Conservation (phyloP, 352 stramenopile genomes). For the Plasmopara viticola region DNA sequence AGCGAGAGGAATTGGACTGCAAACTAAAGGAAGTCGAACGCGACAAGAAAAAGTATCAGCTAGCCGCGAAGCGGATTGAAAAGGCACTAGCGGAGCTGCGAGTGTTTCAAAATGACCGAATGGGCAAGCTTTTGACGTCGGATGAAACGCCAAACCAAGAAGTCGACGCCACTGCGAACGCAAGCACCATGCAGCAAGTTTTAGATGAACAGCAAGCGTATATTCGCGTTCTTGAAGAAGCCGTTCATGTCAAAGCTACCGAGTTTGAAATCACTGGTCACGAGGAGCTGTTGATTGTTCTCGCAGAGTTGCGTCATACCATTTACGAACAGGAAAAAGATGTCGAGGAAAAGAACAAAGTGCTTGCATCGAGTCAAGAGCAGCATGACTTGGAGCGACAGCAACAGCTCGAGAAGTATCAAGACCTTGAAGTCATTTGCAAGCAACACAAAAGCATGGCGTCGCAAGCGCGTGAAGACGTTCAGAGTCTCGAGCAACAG, state of each 20-base stretch:
- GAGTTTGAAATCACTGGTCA: constrained; percentile 66
- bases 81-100: constrained; percentile 32
- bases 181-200: constrained; percentile 3
- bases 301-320: constrained; percentile 70
- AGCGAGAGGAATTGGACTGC: constrained; percentile 17
- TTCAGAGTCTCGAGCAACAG: constrained; percentile 26
- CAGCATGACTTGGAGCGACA: constrained; percentile 27
- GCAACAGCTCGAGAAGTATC: constrained; percentile 13
- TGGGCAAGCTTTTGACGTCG: constrained; percentile 9
- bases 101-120: constrained; percentile 28
- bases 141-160: constrained; percentile 1
- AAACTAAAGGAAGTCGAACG: constrained; percentile 39
- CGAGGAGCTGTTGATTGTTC: constrained; percentile 67
- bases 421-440: constrained; percentile 13
- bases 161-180: not conserved
- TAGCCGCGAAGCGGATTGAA: constrained; percentile 33
- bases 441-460: constrained; percentile 17
- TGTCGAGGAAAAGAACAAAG: constrained; percentile 23
- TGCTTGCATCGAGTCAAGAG: constrained; percentile 7
- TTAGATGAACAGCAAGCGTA: constrained; percentile 51
- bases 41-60: constrained; percentile 35
- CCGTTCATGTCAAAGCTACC: constrained; percentile 59
- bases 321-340: constrained; percentile 70
- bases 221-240: constrained; percentile 73
- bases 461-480: constrained; percentile 21